Evolutionary conservation across 768 basidiomycete species (phyloP).

Genomic region (Lanmaoa rubissima): DNA sequence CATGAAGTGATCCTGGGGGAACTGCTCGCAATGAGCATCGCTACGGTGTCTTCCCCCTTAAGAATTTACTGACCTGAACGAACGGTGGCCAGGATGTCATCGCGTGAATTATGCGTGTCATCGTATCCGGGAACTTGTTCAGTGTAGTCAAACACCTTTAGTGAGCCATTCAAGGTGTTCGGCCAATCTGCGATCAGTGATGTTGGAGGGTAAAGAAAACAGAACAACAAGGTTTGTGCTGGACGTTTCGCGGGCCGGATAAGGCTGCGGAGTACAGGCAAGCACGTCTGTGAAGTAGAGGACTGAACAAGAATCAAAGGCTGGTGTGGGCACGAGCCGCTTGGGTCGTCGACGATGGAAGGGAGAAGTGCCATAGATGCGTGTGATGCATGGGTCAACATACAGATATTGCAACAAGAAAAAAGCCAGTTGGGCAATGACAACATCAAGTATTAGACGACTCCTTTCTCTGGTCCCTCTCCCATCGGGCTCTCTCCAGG

Average conservation of each 20-base stretch:
- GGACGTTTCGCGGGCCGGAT: conserved; percentile 30
- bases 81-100: conserved; percentile 42
- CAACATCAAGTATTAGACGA: conserved; percentile 10
- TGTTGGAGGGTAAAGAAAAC: conserved; percentile 54
- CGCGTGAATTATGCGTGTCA: conserved; percentile 35
- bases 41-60: neutral
- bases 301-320: conserved; percentile 59
- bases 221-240: conserved; percentile 46
- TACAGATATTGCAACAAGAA: neutral
- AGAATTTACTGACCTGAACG: conserved; percentile 34
- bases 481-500: conserved; percentile 49
- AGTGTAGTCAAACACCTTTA: conserved; percentile 51
- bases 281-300: conserved; percentile 52
- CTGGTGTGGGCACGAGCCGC: conserved; percentile 30
- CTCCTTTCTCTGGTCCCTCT: conserved; percentile 24
- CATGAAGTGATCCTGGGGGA: conserved; percentile 48
- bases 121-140: conserved; percentile 53
- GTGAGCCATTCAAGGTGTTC: conserved; percentile 12
- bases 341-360: conserved; percentile 27
- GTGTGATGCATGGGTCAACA: neutral
- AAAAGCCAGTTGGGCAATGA: neutral
- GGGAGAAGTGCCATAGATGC: conserved; percentile 28
- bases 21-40: conserved; percentile 29
- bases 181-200: conserved; percentile 37
- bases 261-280: conserved; percentile 54